These are phyloP conservation scores for Penicillium sumatraense DNA, from an alignment of 2,329 filamentous ascomycete species.

Conservation along the genomic window DNA sequence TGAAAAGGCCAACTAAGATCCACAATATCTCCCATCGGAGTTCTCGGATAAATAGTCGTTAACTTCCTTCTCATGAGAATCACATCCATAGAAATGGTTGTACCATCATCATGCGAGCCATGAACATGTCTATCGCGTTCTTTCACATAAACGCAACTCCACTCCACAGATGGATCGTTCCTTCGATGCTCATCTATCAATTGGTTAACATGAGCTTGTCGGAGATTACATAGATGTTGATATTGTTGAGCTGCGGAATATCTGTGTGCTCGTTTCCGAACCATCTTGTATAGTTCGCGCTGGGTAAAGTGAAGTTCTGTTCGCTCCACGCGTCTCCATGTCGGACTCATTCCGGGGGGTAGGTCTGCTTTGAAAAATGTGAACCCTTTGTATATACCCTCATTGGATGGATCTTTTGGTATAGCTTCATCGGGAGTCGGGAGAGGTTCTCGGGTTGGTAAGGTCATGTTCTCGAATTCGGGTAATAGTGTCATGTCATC, in stretches of 20 bases:
- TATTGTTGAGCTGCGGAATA: constrained; percentile 29
- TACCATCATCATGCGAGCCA: constrained; percentile 26
- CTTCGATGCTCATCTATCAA: constrained; percentile 35
- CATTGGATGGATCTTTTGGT: constrained; percentile 4
- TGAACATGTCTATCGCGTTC: constrained; percentile 29
- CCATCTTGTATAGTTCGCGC: constrained; percentile 30
- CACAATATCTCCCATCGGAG: constrained; percentile 9
- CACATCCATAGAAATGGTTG: constrained; percentile 36
- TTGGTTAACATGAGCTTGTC: constrained; percentile 36
- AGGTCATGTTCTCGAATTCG: too few species aligned
- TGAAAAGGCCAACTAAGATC: too few species aligned
- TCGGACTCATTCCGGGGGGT: constrained; percentile 27
- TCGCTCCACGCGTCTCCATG: constrained; percentile 32
- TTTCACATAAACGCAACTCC: constrained; percentile 39
- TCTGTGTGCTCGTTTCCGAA: constrained; percentile 32
- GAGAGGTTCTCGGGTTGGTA: too few species aligned
- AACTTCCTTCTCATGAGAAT: constrained; percentile 38
- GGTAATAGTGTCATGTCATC: too few species aligned
- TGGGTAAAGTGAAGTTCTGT: constrained; percentile 35
- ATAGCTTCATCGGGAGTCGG: neutral
- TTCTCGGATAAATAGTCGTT: too few species aligned
- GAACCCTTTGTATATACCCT: constrained; percentile 35
- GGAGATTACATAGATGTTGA: constrained; percentile 27
- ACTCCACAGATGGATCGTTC: constrained; percentile 22
- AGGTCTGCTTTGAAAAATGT: constrained; percentile 36